These are phyloP conservation scores for Erythrophleum ivorense DNA, from an alignment of 331 rosid genomes.

Conservation along the genomic window DNA sequence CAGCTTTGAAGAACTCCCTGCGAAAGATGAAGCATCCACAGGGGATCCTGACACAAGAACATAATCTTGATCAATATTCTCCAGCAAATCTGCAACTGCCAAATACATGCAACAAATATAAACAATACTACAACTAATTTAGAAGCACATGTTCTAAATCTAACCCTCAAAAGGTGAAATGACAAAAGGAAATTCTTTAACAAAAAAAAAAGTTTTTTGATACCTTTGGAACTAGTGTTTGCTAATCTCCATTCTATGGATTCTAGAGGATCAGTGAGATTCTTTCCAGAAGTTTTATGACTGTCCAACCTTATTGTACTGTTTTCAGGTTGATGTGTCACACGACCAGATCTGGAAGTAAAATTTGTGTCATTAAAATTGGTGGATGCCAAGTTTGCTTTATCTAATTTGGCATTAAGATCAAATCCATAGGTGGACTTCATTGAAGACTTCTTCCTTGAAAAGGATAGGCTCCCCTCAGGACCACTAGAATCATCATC, in stretches of 20 bases:
- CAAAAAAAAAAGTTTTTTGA: neutral
- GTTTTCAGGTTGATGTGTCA: constrained; percentile 35
- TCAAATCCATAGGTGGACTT: constrained; percentile 67
- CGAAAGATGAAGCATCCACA: constrained; percentile 66
- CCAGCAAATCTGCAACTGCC: constrained; percentile 70
- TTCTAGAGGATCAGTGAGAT: constrained; percentile 47
- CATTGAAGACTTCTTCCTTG: constrained; percentile 60
- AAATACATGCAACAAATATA: constrained; percentile 42
- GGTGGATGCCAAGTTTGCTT: constrained; percentile 51
- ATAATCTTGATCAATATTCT: constrained; percentile 88
- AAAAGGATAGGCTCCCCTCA: constrained; percentile 76
- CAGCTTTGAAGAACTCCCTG: constrained; percentile 62
- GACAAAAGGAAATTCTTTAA: constrained; percentile 2
- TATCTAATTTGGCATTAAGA: constrained; percentile 59
- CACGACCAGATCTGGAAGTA: no score
- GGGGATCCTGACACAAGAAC: constrained; percentile 87
- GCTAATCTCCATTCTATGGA: constrained; percentile 49
- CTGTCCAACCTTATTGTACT: constrained; percentile 47
- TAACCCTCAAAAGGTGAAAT: constrained; percentile 33
- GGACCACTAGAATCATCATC: constrained; percentile 63
- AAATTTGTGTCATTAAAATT: constrained; percentile 31
- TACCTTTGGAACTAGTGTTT: constrained; percentile 65
- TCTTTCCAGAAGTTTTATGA: constrained; percentile 52
- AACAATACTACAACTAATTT: neutral
- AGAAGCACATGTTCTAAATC: constrained; percentile 31